Base-by-base conservation (phyloP, 805 yeast genomes). In the Grigorovia jiainica region DNA sequence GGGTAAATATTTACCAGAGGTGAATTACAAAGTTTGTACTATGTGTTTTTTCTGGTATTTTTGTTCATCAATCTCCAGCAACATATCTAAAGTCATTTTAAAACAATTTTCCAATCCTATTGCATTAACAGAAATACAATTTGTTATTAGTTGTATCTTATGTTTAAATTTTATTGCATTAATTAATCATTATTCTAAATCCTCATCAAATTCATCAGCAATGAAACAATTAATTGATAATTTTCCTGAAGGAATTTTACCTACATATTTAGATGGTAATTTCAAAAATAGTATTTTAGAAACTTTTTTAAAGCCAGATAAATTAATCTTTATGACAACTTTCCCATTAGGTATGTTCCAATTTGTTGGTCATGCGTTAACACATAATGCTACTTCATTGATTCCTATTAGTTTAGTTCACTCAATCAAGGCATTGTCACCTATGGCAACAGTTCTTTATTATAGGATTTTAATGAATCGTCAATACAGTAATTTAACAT, bases 381-480 rank as follows among this genome's bases (percentile, higher is more conserved):
- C 94, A 7, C 96, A 89, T 59, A 83, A 84, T 57, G 90, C 97
- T n/a, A 87, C 96, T 2, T 75, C 89, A 2, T 62, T 84, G 46
- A 85, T 92, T 40, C 96, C 96, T 0, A 96, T 92, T n/a, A 84
- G 96, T 5, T 66, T 89, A 49, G 97, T 92, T 17, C 97, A 90
- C 61, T 87, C 97, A 7, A 79, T 90, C 52, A 92, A 92, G 65
- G 92, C 96, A 2, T 67, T 90, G 31, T 81, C 95, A 25, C 98
- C 98, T 2, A 68, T 90, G 20, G 75, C 86, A 38, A 90, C 97
- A 0, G 97, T 92, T 10, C 61, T 77, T 24, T 84, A 85, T 34
- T 87, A 87, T 64, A 70, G 83, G 49, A 46, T 79, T 10, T 42
- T 81, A 31, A 82, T 81, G 56, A 67, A 72, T 24, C 73, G 68